Evolutionary conservation across 140 eudicot species (phyloP), one percentile per base, ranked within the genome.

Genomic region (Cichorium intybus): DNA sequence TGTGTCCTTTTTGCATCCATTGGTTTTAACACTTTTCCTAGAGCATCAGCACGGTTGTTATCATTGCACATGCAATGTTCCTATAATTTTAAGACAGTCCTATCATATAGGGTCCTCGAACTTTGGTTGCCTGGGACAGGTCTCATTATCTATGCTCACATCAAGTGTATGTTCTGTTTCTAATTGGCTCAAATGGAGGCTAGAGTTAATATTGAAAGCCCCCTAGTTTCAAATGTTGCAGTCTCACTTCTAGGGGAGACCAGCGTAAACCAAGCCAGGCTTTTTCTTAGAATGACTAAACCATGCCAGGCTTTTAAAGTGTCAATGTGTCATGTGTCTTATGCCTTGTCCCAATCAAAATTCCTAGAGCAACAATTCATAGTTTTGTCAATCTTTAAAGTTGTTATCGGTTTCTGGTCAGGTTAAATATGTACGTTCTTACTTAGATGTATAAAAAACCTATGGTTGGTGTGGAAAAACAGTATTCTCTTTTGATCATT

Each of bases 1-100:
- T 63, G 31, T 67, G 60, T 60, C 50, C 53, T 47, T 24, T 60
- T 68, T 60, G 49, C 41, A 60, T 60, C 75, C 65, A 60, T 23
- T 51, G n/a, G 37, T 56, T 75, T 56, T 21, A 43, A 69, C 39
- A 59, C 20, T 14, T 51, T 16, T 12, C 1, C 47, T 67, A 74
- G 70, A 51, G 37, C 65, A 68, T 51, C 37, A 75, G 51, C 75
- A 75, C 50, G 70, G 80, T 75, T 74, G 52, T 67, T 67, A 66
- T 75, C 75, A 37, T 23, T 18, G 75, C 80, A 75, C 80, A 75
- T 75, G 80, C 75, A 68, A 55, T 75, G 80, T 75, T 60, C 80
- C 70, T 51, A 33, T 60, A 52, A 21, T 60, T 75, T 20, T n/a
- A 68, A 33, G 70, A 68, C 75, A 75, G 60, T 2, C 11, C 16